Base-by-base conservation (phyloP, 345 rosid genomes). In the Euphorbia peplus region DNA sequence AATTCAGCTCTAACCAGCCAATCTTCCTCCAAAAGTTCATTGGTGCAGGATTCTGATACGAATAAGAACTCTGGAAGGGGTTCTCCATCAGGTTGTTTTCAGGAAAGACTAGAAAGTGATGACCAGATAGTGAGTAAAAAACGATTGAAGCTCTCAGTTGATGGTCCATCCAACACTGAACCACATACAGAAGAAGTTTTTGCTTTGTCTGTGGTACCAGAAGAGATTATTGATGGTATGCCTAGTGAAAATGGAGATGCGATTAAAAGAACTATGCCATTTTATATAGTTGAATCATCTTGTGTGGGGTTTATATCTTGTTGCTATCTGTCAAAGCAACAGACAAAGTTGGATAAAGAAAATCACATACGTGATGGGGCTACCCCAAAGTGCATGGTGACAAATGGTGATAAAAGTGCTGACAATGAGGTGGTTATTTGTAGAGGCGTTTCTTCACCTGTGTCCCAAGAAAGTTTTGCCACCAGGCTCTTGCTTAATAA, bases 381-480 rank as follows among this genome's bases (percentile, higher is more conserved):
- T 72, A 73, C 72, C 61, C 65, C 65, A 46, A 82, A 80, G 66
- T 70, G 64, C 53, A 60, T 21, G 72, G 50, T 18, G 57, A 69
- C 69, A 18, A 29, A 76, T 66, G 59, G 67, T 41, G 72, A 73
- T 42, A 73, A 56, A 64, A 55, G 70, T 56, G 73, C 28, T 67
- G 79, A 75, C 30, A 84, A 85, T 70, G 88, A 84, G 44, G 42
- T 77, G 41, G 68, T 63, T 55, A 44, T 69, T 56, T 76, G 79
- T 67, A 83, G 74, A 78, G 79, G 84, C 63, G 82, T 80, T 73
- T 80, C 89, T 24, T 90, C 93, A 42, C 93, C 95, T 56, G 80
- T 85, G 72, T 87, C 95, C 57, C 90, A 90, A 80, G 96, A 88
- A 85, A 87, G 93, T 73, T 75, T 78, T 50, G 88, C 84, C 18